Evolutionary conservation across 371 early-diverging fungal species (phyloP).

Genomic region (Mortierella sp.): DNA sequence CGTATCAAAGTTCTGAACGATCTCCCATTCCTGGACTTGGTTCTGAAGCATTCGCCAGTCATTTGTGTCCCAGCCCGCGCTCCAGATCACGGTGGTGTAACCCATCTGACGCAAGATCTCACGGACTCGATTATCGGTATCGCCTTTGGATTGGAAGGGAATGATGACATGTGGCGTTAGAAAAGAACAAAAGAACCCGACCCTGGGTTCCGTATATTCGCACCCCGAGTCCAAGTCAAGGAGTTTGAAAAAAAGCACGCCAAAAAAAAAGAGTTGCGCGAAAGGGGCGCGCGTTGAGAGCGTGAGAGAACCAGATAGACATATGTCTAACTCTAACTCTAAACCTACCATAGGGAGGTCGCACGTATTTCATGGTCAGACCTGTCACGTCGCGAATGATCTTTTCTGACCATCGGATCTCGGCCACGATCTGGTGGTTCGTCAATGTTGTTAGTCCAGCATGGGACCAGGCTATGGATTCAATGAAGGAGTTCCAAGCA

Average conservation of each 20-base stretch:
- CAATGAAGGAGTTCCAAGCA: not conserved
- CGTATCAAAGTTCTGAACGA: conserved; percentile 16
- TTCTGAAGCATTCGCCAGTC: conserved; percentile 51
- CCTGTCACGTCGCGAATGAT: conserved; percentile 68
- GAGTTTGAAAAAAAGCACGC: not conserved
- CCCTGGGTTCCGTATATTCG: no score
- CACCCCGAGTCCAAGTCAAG: not conserved
- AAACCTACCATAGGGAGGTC: conserved; percentile 41
- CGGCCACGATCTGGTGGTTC: conserved; percentile 78
- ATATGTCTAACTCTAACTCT: no score
- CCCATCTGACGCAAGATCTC: conserved; percentile 65
- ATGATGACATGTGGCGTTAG: not conserved
- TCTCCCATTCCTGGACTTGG: conserved; percentile 23
- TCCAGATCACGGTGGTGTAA: conserved; percentile 59
- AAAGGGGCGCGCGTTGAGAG: no score
- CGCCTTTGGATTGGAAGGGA: conserved; percentile 45
- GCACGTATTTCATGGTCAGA: conserved; percentile 50
- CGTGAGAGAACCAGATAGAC: no score
- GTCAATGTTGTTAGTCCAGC: conserved; percentile 67
- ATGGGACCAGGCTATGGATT: conserved; percentile 71
- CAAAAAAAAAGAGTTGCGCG: no score
- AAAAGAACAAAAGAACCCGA: no score
- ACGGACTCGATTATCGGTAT: conserved; percentile 74
- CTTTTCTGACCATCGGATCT: conserved; percentile 72
- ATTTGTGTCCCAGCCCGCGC: conserved; percentile 49